Evolutionary conservation across 2,329 filamentous ascomycete genomes (phyloP).

Genomic region (Aureobasidium sp.): DNA sequence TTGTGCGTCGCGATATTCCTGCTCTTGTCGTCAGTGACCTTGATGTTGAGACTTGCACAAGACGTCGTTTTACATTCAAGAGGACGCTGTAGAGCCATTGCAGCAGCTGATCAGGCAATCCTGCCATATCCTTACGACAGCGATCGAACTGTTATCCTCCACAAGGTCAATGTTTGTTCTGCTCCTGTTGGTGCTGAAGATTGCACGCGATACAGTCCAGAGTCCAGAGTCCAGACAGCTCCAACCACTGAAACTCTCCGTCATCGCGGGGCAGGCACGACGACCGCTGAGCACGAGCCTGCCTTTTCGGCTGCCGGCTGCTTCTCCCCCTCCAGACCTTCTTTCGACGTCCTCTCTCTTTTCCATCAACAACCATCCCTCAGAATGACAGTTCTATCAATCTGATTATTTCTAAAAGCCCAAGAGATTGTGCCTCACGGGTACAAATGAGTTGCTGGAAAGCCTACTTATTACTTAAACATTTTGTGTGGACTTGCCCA

Average conservation of each 20-base stretch:
- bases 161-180: neutral
- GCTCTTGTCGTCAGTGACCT: slow-evolving; percentile 27
- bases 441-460: neutral
- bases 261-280: slow-evolving; percentile 7
- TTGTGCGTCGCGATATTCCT: slow-evolving; percentile 93
- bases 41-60: neutral
- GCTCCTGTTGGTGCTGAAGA: neutral
- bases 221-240: neutral
- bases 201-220: neutral
- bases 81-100: slow-evolving; percentile 94
- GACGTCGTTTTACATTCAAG: neutral
- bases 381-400: neutral
- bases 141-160: neutral
- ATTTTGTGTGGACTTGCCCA: neutral
- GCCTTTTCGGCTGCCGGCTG: neutral
- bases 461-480: too few relatives aligned
- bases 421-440: too few relatives aligned
- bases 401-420: neutral
- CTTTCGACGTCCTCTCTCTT: neutral
- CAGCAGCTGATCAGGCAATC: slow-evolving; percentile 80
- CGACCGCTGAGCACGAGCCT: neutral
- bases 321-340: neutral
- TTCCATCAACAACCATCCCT: neutral
- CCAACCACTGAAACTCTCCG: neutral
- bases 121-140: slow-evolving; percentile 38